Conservation (phyloP, 2,329 filamentous ascomycete genomes). For the Trichoderma breve region DNA sequence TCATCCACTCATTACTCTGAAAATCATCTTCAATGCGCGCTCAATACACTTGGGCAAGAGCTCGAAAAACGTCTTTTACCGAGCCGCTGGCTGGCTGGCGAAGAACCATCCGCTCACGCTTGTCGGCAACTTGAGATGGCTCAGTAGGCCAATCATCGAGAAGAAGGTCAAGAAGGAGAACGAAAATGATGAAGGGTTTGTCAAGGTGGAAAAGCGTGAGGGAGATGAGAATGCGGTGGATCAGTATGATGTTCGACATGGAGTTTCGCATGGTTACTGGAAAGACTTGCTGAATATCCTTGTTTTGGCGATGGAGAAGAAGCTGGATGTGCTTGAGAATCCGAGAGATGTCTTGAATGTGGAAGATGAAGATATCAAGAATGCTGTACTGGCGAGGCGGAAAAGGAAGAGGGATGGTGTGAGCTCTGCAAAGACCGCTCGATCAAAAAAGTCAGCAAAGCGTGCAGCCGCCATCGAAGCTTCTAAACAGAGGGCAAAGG, state of each 20-base stretch:
- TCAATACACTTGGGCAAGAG: slow-evolving; percentile 61
- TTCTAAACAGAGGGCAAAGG: neutral
- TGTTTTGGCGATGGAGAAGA: slow-evolving; percentile 47
- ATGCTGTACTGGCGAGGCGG: neutral
- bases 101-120: slow-evolving; percentile 55
- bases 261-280: slow-evolving; percentile 60
- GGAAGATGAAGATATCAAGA: slow-evolving; percentile 29
- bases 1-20: slow-evolving; percentile 50
- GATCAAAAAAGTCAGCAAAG: neutral
- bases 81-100: slow-evolving; percentile 55
- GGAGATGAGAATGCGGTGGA: slow-evolving; percentile 37
- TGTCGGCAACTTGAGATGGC: slow-evolving; percentile 52
- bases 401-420: neutral
- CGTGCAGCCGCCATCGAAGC: neutral
- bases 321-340: slow-evolving; percentile 43
- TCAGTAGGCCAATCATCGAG: slow-evolving; percentile 53
- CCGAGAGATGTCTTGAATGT: slow-evolving; percentile 43
- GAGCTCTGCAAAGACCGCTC: neutral
- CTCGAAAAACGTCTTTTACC: slow-evolving; percentile 48
- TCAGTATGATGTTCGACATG: slow-evolving; percentile 44
- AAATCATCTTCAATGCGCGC: slow-evolving; percentile 59
- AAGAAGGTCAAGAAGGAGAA: slow-evolving; percentile 48
- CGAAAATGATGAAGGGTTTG: slow-evolving; percentile 32
- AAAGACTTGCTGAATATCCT: slow-evolving; percentile 60
- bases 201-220: slow-evolving; percentile 31